phyloP scores from a whole-genome alignment of 345 rosid genomes.

The Draba incana region DNA sequence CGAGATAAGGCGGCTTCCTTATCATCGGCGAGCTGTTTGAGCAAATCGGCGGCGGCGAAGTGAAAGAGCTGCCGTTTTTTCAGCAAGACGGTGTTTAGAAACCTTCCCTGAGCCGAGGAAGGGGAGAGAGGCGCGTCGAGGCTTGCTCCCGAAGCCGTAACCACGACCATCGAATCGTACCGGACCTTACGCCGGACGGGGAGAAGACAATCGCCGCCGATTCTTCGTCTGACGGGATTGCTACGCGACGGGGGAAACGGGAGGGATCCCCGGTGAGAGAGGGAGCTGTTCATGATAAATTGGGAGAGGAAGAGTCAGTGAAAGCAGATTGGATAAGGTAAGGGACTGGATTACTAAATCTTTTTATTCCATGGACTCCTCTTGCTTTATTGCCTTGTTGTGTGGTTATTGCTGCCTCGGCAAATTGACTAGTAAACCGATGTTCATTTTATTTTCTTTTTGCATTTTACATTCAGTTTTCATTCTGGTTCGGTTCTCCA shows the following conservation, averaged over 20 bases:
- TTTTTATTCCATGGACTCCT: not conserved
- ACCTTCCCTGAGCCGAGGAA: constrained; percentile 62
- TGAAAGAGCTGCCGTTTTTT: constrained; percentile 78
- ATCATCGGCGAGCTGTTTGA: constrained; percentile 64
- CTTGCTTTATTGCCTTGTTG: not conserved
- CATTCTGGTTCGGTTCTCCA: no score
- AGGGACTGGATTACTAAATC: not conserved
- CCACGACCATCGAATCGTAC: constrained; percentile 25
- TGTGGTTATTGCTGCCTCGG: constrained; percentile 3
- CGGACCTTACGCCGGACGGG: constrained; percentile 23
- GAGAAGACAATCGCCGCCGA: constrained; percentile 3
- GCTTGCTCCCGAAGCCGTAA: constrained; percentile 61
- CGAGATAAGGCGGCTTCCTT: constrained; percentile 62
- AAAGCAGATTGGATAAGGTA: constrained; percentile 33
- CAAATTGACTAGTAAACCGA: no score
- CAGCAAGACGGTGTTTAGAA: constrained; percentile 59
- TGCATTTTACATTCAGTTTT: no score
- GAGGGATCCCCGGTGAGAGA: constrained; percentile 43
- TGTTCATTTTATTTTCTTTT: no score
- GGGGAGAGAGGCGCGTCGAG: constrained; percentile 81
- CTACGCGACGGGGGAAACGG: constrained; percentile 35
- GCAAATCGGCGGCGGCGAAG: constrained; percentile 69
- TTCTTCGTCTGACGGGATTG: not conserved
- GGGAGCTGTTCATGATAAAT: constrained; percentile 57
- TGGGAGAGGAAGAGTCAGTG: not conserved